phyloP scores from a whole-genome alignment of 2,329 filamentous ascomycete species.

The Microdochium trichocladiopsis region DNA sequence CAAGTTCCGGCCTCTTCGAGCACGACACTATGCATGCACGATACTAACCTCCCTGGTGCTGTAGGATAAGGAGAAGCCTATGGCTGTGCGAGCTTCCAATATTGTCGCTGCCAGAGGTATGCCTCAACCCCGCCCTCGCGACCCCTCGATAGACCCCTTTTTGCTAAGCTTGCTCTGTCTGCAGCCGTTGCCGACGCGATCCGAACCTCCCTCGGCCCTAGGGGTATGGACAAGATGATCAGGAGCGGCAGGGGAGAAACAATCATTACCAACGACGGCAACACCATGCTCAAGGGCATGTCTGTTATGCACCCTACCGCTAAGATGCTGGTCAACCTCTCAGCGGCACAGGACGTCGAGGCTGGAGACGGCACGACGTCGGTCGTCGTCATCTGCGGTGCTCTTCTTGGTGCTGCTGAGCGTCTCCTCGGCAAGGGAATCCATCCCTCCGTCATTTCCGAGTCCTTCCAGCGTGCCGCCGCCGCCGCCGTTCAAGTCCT shows the following conservation, averaged over 20 bases:
- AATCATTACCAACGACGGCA: slow-evolving; percentile 98
- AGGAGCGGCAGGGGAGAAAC: slow-evolving; percentile 94
- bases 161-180: slow-evolving; percentile 15
- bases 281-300: slow-evolving; percentile 99
- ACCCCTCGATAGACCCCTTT: slow-evolving; percentile 1
- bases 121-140: slow-evolving; percentile 9
- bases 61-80: slow-evolving; percentile 93
- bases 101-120: slow-evolving; percentile 93
- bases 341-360: slow-evolving; percentile 95
- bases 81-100: slow-evolving; percentile 92
- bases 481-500: slow-evolving; percentile 82
- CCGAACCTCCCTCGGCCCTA: slow-evolving; percentile 88
- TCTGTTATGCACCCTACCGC: slow-evolving; percentile 98
- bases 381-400: slow-evolving; percentile 95
- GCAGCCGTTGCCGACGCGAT: slow-evolving; percentile 95
- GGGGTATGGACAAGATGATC: slow-evolving; percentile 99
- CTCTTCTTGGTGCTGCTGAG: slow-evolving; percentile 88
- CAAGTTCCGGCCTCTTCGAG: not conserved
- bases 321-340: slow-evolving; percentile 97
- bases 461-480: slow-evolving; percentile 93
- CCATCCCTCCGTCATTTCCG: slow-evolving; percentile 95
- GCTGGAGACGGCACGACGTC: slow-evolving; percentile 97
- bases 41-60: slow-evolving; percentile 10
- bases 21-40: not conserved
- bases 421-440: slow-evolving; percentile 86